Evolutionary conservation across 73 alveolate genomes (phyloP), one percentile per base, ranked within the genome.

Genomic region (Diophrys appendiculata): DNA sequence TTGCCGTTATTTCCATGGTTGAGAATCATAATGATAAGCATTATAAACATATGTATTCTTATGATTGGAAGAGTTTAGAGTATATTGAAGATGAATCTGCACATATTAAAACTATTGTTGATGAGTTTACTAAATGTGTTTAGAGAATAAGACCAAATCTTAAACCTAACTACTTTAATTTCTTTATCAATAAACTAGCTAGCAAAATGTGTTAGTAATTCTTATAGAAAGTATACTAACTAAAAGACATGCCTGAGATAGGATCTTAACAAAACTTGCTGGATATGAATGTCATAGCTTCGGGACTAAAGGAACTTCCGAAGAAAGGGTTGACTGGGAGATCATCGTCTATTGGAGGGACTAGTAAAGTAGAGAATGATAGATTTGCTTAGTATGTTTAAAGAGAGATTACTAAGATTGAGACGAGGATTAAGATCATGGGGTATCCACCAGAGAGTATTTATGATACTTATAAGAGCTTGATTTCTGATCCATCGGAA

Each of bases 241-340:
- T 84, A 65, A 83, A 83, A 64, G 77, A 76, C 35, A 75, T 80
- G 52, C 54, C 73, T 24, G 87, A 77, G 52, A 53, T 31, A 0
- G 76, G 87, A 24, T 84, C 91, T 18, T 82, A 83, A 52, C 82
- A 83, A 53, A 33, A 52, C 69, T 71, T 27, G 52, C 77, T 83
- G 0, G 91, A 83, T 29, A 27, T 84, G 27, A 32, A 60, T 26
- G 90, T 76, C 30, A 72, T 68, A 0, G 76, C 74, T 54, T 52
- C 67, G 2, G 77, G 35, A 13, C 60, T 82, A 3, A 29, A 60
- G 68, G 53, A 29, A 2, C 28, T 82, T 0, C 25, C 79, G 23
- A 56, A 69, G 34, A 67, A 27, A 31, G 71, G 24, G 29, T 30
- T 31, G 70, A 77, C n/a, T n/a, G n/a, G n/a, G n/a, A n/a, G n/a